Evolutionary conservation across 768 basidiomycete genomes (phyloP).

Genomic region (Clathrus columnatus): DNA sequence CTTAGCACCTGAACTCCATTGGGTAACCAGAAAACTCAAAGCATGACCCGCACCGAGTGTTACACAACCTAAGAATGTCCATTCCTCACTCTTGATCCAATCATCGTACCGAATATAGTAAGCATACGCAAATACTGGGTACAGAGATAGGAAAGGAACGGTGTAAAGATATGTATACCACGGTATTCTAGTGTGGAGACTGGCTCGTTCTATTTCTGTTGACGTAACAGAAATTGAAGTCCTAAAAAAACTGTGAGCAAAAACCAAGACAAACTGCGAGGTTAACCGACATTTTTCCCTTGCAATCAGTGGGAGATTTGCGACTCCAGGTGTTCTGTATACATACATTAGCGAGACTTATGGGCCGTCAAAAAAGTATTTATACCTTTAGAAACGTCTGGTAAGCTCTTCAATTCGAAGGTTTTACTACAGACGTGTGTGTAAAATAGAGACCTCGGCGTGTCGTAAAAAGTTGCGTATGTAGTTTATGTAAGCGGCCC

Average conservation of each 20-base stretch:
- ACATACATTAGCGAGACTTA: not conserved
- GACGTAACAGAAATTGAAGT: conserved; percentile 47
- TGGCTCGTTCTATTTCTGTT: conserved; percentile 58
- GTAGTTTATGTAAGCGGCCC: not conserved
- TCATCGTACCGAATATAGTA: conserved; percentile 87
- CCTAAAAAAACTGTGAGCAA: conserved; percentile 19
- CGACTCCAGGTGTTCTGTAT: not conserved
- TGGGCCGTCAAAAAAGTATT: not conserved
- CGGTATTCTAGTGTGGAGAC: conserved; percentile 58
- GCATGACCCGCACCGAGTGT: conserved; percentile 81
- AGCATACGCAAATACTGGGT: conserved; percentile 79
- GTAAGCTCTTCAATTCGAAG: not conserved
- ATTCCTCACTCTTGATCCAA: conserved; percentile 90
- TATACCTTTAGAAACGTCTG: not conserved
- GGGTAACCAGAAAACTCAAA: conserved; percentile 83
- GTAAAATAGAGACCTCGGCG: too few species aligned
- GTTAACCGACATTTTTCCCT: not conserved
- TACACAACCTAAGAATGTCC: conserved; percentile 93
- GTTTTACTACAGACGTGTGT: not conserved
- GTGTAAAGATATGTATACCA: conserved; percentile 67
- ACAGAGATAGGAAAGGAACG: conserved; percentile 68
- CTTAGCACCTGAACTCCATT: conserved; percentile 76
- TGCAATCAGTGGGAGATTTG: not conserved
- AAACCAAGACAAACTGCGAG: not conserved
- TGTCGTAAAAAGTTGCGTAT: not conserved